These are phyloP conservation scores for Saccharomycopsis sp. DNA, from an alignment of 805 yeast species.

Conservation along the genomic window DNA sequence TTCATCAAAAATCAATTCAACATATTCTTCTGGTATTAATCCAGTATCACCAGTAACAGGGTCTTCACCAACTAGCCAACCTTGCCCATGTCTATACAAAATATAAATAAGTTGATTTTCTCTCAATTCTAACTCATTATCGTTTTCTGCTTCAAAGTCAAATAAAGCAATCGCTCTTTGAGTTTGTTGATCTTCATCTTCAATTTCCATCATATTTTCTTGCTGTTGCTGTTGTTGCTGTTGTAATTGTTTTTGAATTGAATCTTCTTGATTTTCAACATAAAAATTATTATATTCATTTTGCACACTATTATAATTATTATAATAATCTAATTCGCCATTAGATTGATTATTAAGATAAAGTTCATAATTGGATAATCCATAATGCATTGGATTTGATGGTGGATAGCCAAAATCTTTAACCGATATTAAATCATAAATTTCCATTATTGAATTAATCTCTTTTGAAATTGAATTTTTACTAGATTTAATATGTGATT, in stretches of 20 bases:
- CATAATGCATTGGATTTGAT: slow-evolving; percentile 65
- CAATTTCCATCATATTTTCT: slow-evolving; percentile 5
- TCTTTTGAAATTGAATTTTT: slow-evolving; percentile 19
- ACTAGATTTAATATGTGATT: slow-evolving; percentile 19
- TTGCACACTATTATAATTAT: neutral
- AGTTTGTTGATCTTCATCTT: slow-evolving; percentile 22
- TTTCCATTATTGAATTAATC: slow-evolving; percentile 22
- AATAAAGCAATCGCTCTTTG: slow-evolving; percentile 77
- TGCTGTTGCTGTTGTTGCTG: slow-evolving; percentile 15
- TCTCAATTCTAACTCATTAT: slow-evolving; percentile 70
- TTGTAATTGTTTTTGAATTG: slow-evolving; percentile 17
- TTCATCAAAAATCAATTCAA: slow-evolving; percentile 40
- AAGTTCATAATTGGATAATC: slow-evolving; percentile 34
- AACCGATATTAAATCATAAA: slow-evolving; percentile 39
- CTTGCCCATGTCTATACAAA: slow-evolving; percentile 91
- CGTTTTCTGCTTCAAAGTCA: slow-evolving; percentile 89
- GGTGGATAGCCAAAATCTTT: slow-evolving; percentile 79
- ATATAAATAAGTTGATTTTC: slow-evolving; percentile 86
- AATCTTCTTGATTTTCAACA: slow-evolving; percentile 17
- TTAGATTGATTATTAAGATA: slow-evolving; percentile 19
- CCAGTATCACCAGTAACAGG: slow-evolving; percentile 76
- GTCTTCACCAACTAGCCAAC: slow-evolving; percentile 91
- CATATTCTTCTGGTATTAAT: slow-evolving; percentile 91
- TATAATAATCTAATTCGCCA: slow-evolving; percentile 14
- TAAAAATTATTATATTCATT: slow-evolving; percentile 8